Evolutionary conservation across 2,329 filamentous ascomycete genomes (phyloP).

Genomic region (Alternaria sp.): DNA sequence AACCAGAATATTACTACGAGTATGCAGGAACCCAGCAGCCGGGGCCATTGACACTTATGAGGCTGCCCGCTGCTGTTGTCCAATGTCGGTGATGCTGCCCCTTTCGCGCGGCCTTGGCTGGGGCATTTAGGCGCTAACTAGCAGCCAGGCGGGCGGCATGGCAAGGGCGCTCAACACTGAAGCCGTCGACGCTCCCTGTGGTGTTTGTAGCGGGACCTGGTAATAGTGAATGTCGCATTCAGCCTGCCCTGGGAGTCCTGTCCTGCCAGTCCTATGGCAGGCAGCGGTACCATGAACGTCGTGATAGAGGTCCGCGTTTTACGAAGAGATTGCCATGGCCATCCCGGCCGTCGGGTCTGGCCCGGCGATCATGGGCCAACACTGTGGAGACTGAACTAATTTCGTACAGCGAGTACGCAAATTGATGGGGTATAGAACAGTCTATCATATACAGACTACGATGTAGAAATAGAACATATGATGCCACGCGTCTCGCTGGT

Average conservation of each 20-base stretch:
- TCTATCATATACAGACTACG: not conserved
- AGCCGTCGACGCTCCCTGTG: not conserved
- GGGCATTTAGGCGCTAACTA: constrained; percentile 29
- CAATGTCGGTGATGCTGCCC: constrained; percentile 37
- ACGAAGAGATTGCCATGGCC: constrained; percentile 5
- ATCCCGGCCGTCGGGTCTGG: constrained; percentile 9
- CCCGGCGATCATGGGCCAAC: constrained; percentile 7
- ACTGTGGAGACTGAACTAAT: constrained; percentile 8
- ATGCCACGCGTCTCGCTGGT: not conserved
- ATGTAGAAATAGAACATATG: not conserved
- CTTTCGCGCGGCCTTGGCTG: constrained; percentile 32
- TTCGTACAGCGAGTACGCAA: constrained; percentile 3
- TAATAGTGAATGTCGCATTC: not conserved
- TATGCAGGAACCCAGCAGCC: constrained; percentile 2
- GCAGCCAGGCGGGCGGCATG: constrained; percentile 2
- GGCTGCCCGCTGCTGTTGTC: constrained; percentile 8
- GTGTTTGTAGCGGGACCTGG: not conserved
- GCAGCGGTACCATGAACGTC: not conserved
- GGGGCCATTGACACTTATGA: constrained; percentile 23
- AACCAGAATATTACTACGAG: not conserved
- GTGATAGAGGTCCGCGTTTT: not conserved
- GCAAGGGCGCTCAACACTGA: not conserved
- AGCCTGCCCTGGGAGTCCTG: not conserved
- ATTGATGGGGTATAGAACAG: constrained; percentile 12
- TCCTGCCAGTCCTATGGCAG: not conserved